Conservation (phyloP, 148 eudicot genomes). For the Heliamphora exappendiculata region DNA sequence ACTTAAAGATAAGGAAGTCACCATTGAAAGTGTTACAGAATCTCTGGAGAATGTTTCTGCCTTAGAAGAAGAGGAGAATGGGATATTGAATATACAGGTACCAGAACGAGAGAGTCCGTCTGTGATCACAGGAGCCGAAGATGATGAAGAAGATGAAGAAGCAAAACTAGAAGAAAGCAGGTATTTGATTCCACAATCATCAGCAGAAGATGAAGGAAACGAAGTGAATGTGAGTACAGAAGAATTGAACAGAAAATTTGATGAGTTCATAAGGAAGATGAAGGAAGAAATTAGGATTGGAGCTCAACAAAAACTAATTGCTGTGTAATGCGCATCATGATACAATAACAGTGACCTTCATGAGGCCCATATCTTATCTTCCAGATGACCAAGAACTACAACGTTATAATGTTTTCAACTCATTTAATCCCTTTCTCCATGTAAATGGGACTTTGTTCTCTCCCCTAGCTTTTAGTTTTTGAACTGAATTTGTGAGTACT, state of each 20-base stretch:
- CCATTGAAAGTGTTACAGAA: not conserved
- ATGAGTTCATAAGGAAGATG: conserved; percentile 42
- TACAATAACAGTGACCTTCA: not conserved
- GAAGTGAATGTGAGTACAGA: conserved; percentile 19
- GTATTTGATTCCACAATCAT: not conserved
- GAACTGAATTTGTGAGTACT: not conserved
- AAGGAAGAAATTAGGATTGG: conserved; percentile 30
- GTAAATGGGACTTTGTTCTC: not conserved
- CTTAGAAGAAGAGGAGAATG: not conserved
- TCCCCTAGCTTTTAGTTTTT: not conserved
- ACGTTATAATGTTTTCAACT: not conserved
- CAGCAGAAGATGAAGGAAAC: conserved; percentile 1
- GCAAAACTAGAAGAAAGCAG: not conserved
- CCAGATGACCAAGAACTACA: not conserved
- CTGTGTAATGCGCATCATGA: not conserved
- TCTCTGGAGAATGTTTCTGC: not conserved
- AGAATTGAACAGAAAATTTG: conserved; percentile 37
- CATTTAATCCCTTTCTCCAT: not conserved
- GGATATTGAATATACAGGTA: not conserved
- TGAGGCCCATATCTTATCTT: not conserved
- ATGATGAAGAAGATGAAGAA: not conserved
- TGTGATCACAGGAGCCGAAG: not conserved
- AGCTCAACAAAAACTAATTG: conserved; percentile 20
- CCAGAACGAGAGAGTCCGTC: not conserved
- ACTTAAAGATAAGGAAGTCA: not conserved